These are phyloP conservation scores for Citrus sinensis DNA, from an alignment of 345 rosid genomes.

Conservation along the genomic window DNA sequence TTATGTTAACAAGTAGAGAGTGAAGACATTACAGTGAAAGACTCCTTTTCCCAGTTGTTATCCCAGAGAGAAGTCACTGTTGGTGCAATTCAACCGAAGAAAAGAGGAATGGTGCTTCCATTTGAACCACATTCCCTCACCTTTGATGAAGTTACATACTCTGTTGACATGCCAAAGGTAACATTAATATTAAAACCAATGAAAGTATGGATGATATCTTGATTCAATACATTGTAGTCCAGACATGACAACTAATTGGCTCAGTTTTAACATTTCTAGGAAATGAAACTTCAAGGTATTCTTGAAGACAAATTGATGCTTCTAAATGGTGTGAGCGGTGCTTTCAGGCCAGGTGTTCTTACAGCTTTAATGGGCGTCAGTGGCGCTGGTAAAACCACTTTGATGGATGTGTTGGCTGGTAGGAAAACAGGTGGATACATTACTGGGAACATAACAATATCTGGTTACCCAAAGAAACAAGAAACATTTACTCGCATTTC, in stretches of 20 bases:
- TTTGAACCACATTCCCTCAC: slow-evolving; percentile 24
- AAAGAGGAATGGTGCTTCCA: slow-evolving; percentile 58
- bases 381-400: too few species aligned
- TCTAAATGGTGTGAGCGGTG: too few species aligned
- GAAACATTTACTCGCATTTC: too few species aligned
- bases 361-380: too few species aligned
- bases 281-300: slow-evolving; percentile 45
- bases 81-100: slow-evolving; percentile 15
- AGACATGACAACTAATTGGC: neutral
- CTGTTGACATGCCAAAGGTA: slow-evolving; percentile 65
- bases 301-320: slow-evolving; percentile 30
- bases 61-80: slow-evolving; percentile 14
- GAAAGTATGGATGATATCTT: too few species aligned
- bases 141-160: slow-evolving; percentile 45
- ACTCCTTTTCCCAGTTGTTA: slow-evolving; percentile 6
- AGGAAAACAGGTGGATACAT: too few species aligned
- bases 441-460: too few species aligned
- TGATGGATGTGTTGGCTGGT: too few species aligned
- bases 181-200: neutral
- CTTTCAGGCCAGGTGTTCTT: too few species aligned
- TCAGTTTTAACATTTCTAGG: slow-evolving; percentile 22
- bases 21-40: slow-evolving; percentile 18
- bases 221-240: neutral
- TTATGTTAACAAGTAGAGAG: slow-evolving; percentile 6
- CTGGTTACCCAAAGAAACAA: too few species aligned